These are phyloP conservation scores for Penicillium goetzii DNA, from an alignment of 495 filamentous ascomycete species.

Conservation along the genomic window DNA sequence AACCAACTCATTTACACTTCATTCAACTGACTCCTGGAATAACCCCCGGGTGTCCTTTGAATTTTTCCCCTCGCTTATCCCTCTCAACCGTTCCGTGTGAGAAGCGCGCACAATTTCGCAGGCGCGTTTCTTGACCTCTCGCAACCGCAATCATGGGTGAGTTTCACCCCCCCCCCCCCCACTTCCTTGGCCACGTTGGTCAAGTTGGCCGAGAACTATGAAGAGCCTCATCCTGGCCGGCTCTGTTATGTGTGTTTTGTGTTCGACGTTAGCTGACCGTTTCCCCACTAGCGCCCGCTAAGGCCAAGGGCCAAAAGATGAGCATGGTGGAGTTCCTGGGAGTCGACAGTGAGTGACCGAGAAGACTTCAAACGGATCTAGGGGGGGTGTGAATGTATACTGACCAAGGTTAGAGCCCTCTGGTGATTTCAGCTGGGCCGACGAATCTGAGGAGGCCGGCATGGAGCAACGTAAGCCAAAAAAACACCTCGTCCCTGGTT, in stretches of 20 bases:
- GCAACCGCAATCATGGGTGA: constrained; percentile 86
- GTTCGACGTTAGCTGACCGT: constrained; percentile 19
- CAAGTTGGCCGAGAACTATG: not conserved
- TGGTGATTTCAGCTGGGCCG: constrained; percentile 82
- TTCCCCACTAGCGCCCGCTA: constrained; percentile 68
- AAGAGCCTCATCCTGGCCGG: not conserved
- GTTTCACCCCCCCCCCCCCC: constrained; percentile 41
- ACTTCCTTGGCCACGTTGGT: constrained; percentile 12
- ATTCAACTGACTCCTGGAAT: constrained; percentile 21
- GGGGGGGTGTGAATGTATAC: constrained; percentile 23
- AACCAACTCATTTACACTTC: constrained; percentile 16
- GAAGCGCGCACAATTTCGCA: constrained; percentile 51
- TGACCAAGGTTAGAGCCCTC: constrained; percentile 63
- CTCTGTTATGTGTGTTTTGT: not conserved
- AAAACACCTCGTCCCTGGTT: constrained; percentile 14
- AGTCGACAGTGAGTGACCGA: constrained; percentile 70
- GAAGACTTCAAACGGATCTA: constrained; percentile 8
- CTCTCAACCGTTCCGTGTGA: constrained; percentile 29
- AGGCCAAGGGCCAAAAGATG: constrained; percentile 92
- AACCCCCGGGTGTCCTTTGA: constrained; percentile 20
- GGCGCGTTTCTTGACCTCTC: constrained; percentile 49
- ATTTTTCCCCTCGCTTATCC: constrained; percentile 23
- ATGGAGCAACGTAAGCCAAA: constrained; percentile 33
- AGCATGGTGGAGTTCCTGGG: constrained; percentile 87
- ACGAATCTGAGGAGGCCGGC: constrained; percentile 91